Percentiles rank a stretch among this genome's conserved stretches.
Conservation (phyloP, 164 flowering plant genomes). For the Stephania yunnanensis region DNA sequence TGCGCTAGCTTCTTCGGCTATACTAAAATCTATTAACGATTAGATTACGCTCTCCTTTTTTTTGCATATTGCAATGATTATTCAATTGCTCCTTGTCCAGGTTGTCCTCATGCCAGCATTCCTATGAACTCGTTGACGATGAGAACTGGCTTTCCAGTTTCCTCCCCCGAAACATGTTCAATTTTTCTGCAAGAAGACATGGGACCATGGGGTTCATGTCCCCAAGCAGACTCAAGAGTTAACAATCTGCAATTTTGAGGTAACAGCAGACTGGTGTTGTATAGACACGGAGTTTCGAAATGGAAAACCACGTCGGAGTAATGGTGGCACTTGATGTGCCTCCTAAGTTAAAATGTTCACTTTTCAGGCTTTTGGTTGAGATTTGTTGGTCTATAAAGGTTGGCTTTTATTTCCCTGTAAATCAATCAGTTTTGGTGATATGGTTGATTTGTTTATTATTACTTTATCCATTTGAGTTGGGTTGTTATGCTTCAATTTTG, state of each 20-base stretch:
- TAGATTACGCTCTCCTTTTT: neutral
- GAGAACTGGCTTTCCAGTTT: neutral
- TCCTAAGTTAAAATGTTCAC: neutral
- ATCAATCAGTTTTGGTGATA: neutral
- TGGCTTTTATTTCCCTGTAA: too few relatives aligned
- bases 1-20: neutral
- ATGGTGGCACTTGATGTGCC: neutral
- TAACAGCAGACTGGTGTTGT: neutral
- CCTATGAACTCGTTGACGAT: neutral
- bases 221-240: neutral
- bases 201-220: neutral
- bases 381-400: neutral
- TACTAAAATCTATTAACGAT: neutral
- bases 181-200: neutral
- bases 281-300: neutral
- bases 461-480: too few relatives aligned
- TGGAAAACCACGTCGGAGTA: neutral
- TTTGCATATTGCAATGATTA: neutral
- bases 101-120: neutral
- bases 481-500: too few relatives aligned
- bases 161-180: neutral
- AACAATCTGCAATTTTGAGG: slow-evolving; percentile 1
- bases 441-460: neutral
- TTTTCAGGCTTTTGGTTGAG: neutral
- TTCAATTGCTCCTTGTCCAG: neutral